These are phyloP conservation scores for Pelargonium fulgidum DNA, from an alignment of 441 rosid genomes.

Conservation along the genomic window DNA sequence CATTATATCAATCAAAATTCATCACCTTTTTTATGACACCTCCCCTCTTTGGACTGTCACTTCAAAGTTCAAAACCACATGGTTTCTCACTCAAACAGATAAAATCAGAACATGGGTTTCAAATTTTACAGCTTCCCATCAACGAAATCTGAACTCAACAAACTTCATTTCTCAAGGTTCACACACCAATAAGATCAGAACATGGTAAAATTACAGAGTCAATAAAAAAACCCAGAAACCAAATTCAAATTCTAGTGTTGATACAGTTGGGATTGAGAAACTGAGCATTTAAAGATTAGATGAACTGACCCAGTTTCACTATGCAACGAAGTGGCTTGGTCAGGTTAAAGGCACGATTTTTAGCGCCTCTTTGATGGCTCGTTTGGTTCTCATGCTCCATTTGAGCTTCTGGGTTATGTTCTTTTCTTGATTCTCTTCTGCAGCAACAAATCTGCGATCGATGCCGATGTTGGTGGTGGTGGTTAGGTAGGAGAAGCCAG, in stretches of 20 bases:
- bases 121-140: background rate
- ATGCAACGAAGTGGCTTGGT: constrained; percentile 7
- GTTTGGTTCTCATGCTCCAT: background rate
- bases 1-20: background rate
- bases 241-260: background rate
- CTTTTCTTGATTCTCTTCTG: background rate
- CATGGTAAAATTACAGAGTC: background rate
- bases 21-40: background rate
- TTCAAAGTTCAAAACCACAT: background rate
- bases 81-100: constrained; percentile 1
- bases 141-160: background rate
- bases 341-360: constrained; percentile 1
- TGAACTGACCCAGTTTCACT: constrained; percentile 5
- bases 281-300: background rate
- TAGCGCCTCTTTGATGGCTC: background rate
- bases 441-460: background rate
- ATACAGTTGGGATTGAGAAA: background rate
- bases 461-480: background rate
- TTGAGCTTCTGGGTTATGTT: background rate
- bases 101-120: background rate
- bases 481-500: background rate
- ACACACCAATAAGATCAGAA: background rate
- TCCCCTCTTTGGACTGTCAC: background rate
- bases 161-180: background rate
- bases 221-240: background rate